These are phyloP conservation scores for Arthrobotrys musiformis DNA, from an alignment of 2,329 filamentous ascomycete genomes.

Conservation along the genomic window DNA sequence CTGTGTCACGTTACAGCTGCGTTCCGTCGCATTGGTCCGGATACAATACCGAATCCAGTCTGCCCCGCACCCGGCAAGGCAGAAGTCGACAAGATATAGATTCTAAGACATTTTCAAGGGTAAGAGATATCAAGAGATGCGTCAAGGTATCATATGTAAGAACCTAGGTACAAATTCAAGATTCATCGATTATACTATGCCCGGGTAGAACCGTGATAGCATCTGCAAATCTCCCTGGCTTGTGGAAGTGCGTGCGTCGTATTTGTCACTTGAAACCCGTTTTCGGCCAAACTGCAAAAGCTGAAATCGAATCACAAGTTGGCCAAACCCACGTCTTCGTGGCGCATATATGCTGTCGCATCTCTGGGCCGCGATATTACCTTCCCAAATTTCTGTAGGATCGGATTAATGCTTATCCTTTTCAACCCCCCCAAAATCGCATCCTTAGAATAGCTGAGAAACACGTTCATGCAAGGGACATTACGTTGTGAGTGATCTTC, in stretches of 20 bases:
- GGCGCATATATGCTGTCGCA: not conserved
- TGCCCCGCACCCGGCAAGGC: constrained; percentile 8
- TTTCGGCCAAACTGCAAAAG: not conserved
- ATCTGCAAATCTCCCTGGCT: not conserved
- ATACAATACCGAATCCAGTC: not conserved
- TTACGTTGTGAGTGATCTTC: not conserved
- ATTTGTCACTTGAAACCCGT: not conserved
- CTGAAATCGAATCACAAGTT: not conserved
- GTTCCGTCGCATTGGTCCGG: not conserved
- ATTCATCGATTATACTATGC: not conserved
- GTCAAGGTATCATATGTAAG: not conserved
- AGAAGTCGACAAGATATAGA: not conserved
- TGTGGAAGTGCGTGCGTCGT: not conserved
- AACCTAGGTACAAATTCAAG: too few relatives aligned
- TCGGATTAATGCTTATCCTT: not conserved
- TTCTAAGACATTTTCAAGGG: not conserved
- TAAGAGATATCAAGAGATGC: not conserved
- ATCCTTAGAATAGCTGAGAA: not conserved
- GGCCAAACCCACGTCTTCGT: not conserved
- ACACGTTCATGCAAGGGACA: not conserved
- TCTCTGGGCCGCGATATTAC: not conserved
- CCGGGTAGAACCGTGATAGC: not conserved
- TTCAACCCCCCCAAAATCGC: not conserved
- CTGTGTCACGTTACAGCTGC: not conserved
- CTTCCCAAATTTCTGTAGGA: not conserved